Conservation (phyloP, 441 rosid genomes). For the Capsella rubella region DNA sequence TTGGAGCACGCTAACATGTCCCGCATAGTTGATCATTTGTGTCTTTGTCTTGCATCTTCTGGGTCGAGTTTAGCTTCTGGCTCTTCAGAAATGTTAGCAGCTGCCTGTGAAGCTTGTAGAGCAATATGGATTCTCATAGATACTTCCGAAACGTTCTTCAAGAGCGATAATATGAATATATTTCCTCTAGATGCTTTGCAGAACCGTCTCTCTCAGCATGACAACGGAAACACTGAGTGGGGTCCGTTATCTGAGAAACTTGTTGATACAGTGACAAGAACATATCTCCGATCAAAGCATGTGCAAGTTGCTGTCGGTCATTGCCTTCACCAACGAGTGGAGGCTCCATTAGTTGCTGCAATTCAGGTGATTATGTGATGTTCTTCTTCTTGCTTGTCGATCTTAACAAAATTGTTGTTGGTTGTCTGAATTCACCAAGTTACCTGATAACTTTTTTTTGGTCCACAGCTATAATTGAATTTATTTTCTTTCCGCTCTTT, state of each 20-base stretch:
- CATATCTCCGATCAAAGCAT: constrained; percentile 79
- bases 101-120: constrained; percentile 85
- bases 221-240: constrained; percentile 66
- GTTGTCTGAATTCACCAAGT: constrained; percentile 6
- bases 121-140: constrained; percentile 83
- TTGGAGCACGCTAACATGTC: constrained; percentile 82
- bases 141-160: constrained; percentile 64
- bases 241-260: constrained; percentile 72
- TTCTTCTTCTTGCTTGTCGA: constrained; percentile 20
- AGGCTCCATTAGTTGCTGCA: constrained; percentile 64
- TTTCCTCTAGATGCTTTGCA: constrained; percentile 78
- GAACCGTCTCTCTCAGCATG: constrained; percentile 63
- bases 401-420: constrained; percentile 1
- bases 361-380: constrained; percentile 70
- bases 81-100: constrained; percentile 78
- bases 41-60: constrained; percentile 80
- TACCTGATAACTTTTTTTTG: constrained; percentile 10
- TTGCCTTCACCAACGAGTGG: constrained; percentile 84
- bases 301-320: constrained; percentile 77
- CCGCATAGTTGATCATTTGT: constrained; percentile 78
- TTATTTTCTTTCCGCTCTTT: constrained; percentile 21
- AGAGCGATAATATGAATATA: constrained; percentile 53
- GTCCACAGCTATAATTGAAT: constrained; percentile 5
- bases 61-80: constrained; percentile 85
- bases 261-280: constrained; percentile 73